Percentiles rank a stretch among this genome's conserved stretches.
Conservation (phyloP, 192 early-diverging fungal genomes). For the Podila epicladia region DNA sequence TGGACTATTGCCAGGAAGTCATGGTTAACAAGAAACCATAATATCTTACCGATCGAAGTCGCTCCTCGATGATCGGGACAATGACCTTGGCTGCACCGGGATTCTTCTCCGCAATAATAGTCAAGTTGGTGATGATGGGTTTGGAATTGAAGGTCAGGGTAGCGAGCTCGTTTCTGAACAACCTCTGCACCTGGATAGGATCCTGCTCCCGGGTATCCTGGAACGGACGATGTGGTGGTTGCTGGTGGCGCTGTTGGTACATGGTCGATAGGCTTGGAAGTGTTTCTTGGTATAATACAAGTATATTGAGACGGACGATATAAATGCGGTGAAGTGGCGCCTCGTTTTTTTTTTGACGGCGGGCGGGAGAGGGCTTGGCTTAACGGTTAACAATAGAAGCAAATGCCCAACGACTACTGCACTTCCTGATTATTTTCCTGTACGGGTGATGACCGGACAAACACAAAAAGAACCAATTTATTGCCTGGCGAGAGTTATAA, state of each 20-base stretch:
- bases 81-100: conserved; percentile 71
- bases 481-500: no score
- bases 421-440: no score
- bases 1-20: no score
- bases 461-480: no score
- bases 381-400: no score
- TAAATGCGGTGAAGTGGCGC: no score
- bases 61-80: conserved; percentile 77
- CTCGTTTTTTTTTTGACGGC: no score
- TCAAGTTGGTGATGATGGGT: conserved; percentile 92
- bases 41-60: conserved; percentile 58
- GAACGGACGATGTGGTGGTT: conserved; percentile 4
- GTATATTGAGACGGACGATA: no score
- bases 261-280: neutral
- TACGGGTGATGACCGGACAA: no score
- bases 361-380: no score
- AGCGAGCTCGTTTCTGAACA: conserved; percentile 70
- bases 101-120: conserved; percentile 86
- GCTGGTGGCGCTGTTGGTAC: conserved; percentile 12
- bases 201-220: conserved; percentile 13
- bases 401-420: no score
- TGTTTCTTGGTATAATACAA: neutral
- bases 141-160: conserved; percentile 93
- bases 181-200: conserved; percentile 56
- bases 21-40: neutral